These are phyloP conservation scores for Astrocystis sublimbata DNA, from an alignment of 495 filamentous ascomycete genomes.

Conservation along the genomic window DNA sequence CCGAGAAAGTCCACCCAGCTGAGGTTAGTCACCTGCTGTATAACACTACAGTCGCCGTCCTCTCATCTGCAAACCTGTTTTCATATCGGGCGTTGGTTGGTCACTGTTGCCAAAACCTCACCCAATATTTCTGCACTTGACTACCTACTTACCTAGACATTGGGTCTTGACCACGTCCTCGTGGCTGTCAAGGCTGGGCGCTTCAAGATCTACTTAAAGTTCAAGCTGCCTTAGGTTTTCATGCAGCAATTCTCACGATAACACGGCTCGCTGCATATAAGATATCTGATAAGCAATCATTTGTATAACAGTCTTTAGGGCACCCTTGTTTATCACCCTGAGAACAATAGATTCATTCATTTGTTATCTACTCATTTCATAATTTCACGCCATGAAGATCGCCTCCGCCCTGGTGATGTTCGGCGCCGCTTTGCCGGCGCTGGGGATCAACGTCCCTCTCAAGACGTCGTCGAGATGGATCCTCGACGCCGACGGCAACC, in stretches of 20 bases:
- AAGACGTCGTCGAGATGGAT: slow-evolving; percentile 52
- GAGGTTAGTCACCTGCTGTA: slow-evolving; percentile 17
- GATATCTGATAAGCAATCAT: not conserved
- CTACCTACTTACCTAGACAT: not conserved
- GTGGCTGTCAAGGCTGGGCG: not conserved
- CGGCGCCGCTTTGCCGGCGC: slow-evolving; percentile 27
- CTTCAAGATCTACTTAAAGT: not conserved
- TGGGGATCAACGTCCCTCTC: slow-evolving; percentile 41
- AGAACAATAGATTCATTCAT: not conserved
- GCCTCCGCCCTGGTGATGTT: slow-evolving; percentile 24
- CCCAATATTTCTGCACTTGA: slow-evolving; percentile 3
- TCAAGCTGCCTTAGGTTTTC: not conserved
- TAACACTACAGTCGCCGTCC: not conserved
- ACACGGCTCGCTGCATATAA: not conserved
- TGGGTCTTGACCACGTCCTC: not conserved
- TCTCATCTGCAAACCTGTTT: not conserved
- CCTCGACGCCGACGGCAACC: slow-evolving; percentile 44
- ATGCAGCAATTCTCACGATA: not conserved
- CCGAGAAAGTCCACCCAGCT: slow-evolving; percentile 13
- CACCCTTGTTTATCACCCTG: not conserved
- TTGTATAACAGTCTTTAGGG: not conserved
- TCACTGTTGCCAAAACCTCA: not conserved
- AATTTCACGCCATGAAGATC: slow-evolving; percentile 24
- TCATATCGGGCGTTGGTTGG: not conserved
- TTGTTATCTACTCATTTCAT: not conserved